phyloP scores from a whole-genome alignment of 2,329 filamentous ascomycete genomes.

The Geoglossum cookeanum region DNA sequence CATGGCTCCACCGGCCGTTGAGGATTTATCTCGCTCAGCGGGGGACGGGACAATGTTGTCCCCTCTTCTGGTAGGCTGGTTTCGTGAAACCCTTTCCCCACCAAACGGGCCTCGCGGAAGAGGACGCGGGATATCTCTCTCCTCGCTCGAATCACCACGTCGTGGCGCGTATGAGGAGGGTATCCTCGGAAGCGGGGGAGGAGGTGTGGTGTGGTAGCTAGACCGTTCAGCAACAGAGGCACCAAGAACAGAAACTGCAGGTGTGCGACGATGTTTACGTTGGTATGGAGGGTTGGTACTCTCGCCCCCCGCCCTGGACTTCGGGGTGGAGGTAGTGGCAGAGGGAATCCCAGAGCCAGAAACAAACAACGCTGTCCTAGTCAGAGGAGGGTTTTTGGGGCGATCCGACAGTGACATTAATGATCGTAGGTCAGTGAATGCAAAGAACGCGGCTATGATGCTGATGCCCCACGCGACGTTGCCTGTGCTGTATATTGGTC shows the following conservation, averaged over 20 bases:
- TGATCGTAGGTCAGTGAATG: neutral
- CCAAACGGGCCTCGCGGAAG: neutral
- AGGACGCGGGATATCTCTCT: neutral
- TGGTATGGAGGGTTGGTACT: neutral
- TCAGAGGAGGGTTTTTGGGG: neutral
- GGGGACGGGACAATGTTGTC: neutral
- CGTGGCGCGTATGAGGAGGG: neutral
- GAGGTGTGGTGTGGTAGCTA: neutral
- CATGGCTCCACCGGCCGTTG: neutral
- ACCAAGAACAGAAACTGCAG: neutral
- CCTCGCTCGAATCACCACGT: neutral
- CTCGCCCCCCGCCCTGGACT: neutral
- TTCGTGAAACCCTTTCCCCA: neutral
- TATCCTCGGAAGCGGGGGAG: neutral
- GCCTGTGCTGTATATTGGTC: neutral
- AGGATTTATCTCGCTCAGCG: neutral
- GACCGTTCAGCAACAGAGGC: neutral
- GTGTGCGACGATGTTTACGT: neutral
- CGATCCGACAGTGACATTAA: neutral
- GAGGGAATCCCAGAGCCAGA: neutral
- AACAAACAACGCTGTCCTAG: neutral
- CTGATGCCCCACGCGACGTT: neutral
- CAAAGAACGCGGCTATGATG: neutral
- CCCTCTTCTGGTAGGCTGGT: neutral
- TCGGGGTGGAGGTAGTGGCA: neutral